Evolutionary conservation across 768 basidiomycete genomes (phyloP), one percentile per base, ranked within the genome.

Genomic region (Imleria badia): DNA sequence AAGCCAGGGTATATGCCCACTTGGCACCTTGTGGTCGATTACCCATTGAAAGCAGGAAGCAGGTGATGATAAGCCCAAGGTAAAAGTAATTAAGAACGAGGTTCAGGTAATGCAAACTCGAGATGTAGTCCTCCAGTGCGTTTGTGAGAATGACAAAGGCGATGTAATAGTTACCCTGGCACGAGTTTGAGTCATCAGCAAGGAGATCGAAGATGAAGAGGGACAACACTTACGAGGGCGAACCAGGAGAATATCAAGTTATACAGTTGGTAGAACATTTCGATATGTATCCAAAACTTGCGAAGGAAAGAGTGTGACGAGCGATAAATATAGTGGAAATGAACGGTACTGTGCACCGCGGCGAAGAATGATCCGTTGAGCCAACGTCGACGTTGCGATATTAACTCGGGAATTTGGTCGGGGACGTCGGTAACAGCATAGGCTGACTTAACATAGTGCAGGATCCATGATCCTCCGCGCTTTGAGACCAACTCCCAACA

Each of bases 401-500:
- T 93, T 56, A 98, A 74, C 69, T 98, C 96, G 0, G 96, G 92
- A 17, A 96, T 85, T 82, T 91, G 86, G 66, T 97, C 94, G 0
- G 95, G 95, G 2, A 97, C 94, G 70, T 98, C 94, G 2, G 93
- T 95, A 20, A 92, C 81, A 3, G 87, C 94, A 61, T 92, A 93
- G 3, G 95, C 94, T 0, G 89, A 92, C 66, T 97, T 95, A 73
- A 97, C 95, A 65, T 95, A 99, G 75, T 98, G 94, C 67, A 99
- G 72, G 42, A 90, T 84, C 96, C 96, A 98, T 23, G 89, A 78
- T 3, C 84, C 87, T 15, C 87, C 86, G 12, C 94, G 84, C 66
- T 98, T 98, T n/a, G 91, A 90, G 31, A 98, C 95, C 22, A 98
- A 81, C 69, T 98, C 95, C 94, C 94, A 98, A 70, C 95, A 98